Base-by-base conservation (phyloP, 2,329 filamentous ascomycete genomes). In the Alternaria sp. region DNA sequence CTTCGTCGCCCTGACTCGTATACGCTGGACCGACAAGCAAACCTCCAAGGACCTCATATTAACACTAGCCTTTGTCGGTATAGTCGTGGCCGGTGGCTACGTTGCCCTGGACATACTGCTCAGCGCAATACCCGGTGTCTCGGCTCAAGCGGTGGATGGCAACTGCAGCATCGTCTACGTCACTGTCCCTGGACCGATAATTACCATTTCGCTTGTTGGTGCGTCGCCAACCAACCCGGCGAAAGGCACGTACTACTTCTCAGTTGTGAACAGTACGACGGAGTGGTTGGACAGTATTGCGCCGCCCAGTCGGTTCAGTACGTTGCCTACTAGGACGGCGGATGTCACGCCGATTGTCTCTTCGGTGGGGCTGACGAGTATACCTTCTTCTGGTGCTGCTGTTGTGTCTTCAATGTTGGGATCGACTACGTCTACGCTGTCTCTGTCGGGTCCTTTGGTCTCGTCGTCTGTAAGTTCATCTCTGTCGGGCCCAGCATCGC, bases 111-210 rank as follows among this genome's bases (percentile, higher is more conserved):
- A 75, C 21, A 66, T 72, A 20, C 0, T 75, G 21, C 54, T 71
- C 23, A 62, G 60, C 6, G 60, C 75, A 2, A 54, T 77, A 20
- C 64, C 64, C n/a, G 61, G 57, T 21, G 74, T 66, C n/a, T 57
- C 65, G 49, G 77, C 77, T 20, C 74, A 77, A 26, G 65, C 60
- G 5, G 37, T 64, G n/a, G 68, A 69, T 9, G 51, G 65, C 5
- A 67, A 73, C 47, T 79, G 77, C 63, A 78, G 73, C 44, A 53
- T 78, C 41, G 71, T 76, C 58, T 78, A 78, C 46, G 72, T 78
- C 30, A 78, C 75, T 8, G 61, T 78, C 9, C 75, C 76, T 5
- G 76, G 75, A 2, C 74, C 74, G 0, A 72, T 78, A 55, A 72
- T 77, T n/a, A 77, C 75, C 4, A 69, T 78, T 2, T 77, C 76